Percentiles rank a stretch among this genome's conserved stretches.
Evolutionary conservation across 179 eudicot genomes (phyloP).

Genomic region (Beta macrorhiza): DNA sequence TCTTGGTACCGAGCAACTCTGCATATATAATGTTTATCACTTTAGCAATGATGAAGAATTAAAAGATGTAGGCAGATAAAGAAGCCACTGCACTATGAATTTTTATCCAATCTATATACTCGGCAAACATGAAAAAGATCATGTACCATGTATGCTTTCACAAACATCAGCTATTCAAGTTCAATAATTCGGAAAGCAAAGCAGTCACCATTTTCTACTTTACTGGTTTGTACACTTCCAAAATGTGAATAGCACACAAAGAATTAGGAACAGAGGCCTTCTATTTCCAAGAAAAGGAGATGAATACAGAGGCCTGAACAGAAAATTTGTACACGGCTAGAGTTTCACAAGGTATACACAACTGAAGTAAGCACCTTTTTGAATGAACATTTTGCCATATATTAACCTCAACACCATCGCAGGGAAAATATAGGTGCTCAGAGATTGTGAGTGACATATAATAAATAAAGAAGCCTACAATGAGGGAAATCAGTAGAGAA

Average conservation of each 20-base stretch:
- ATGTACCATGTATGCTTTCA: neutral
- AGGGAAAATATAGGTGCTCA: neutral
- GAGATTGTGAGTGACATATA: neutral
- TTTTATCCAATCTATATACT: neutral
- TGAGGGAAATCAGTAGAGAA: neutral
- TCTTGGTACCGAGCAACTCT: constrained; percentile 85
- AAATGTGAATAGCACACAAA: neutral
- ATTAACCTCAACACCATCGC: neutral
- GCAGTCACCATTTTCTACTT: neutral
- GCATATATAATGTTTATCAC: constrained; percentile 25
- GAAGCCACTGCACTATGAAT: neutral
- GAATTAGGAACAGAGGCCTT: neutral
- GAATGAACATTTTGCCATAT: neutral
- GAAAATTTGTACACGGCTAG: neutral
- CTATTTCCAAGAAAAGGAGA: neutral
- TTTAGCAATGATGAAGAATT: neutral
- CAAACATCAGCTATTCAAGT: neutral
- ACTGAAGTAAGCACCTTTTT: neutral
- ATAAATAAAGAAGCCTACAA: neutral
- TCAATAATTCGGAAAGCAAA: constrained; percentile 6
- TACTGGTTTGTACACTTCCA: constrained; percentile 4
- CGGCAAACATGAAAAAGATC: neutral
- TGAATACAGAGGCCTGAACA: neutral
- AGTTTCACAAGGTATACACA: neutral
- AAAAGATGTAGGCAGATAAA: neutral